These are phyloP conservation scores for Rhynchospora tenuis DNA, from an alignment of 176 grass and related monocot species.

Conservation along the genomic window DNA sequence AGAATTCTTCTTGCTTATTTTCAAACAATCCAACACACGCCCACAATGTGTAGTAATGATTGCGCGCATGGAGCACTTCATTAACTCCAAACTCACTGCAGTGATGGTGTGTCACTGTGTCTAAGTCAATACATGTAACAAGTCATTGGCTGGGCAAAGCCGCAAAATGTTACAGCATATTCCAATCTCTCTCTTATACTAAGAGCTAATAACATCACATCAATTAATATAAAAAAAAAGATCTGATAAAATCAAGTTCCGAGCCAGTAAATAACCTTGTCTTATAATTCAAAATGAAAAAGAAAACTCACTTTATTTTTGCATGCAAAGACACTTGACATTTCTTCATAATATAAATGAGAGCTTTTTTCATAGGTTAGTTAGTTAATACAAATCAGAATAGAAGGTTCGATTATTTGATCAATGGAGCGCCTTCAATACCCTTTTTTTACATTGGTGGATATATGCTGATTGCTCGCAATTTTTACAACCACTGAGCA, in stretches of 20 bases:
- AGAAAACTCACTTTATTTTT: neutral
- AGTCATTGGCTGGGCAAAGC: too few species aligned
- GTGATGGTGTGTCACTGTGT: neutral
- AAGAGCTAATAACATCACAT: too few species aligned
- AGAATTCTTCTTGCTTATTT: too few species aligned
- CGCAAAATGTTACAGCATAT: too few species aligned
- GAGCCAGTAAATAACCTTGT: too few species aligned
- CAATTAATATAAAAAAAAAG: too few species aligned
- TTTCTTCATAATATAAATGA: neutral
- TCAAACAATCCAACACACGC: too few species aligned
- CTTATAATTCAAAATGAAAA: too few species aligned
- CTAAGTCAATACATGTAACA: too few species aligned
- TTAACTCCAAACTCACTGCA: neutral
- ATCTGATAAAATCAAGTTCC: too few species aligned
- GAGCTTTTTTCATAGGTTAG: neutral
- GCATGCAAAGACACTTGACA: neutral
- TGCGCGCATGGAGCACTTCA: neutral
- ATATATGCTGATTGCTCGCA: neutral
- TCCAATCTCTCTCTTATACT: too few species aligned
- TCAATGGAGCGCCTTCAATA: neutral
- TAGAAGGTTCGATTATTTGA: neutral
- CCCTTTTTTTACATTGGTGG: neutral
- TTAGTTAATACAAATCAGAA: neutral
- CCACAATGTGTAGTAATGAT: constrained; percentile 7
- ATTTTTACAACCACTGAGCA: neutral